Evolutionary conservation across 192 early-diverging fungal species (phyloP), one percentile per base, ranked within the genome.

Genomic region (Gaertneriomyces semiglobifer): DNA sequence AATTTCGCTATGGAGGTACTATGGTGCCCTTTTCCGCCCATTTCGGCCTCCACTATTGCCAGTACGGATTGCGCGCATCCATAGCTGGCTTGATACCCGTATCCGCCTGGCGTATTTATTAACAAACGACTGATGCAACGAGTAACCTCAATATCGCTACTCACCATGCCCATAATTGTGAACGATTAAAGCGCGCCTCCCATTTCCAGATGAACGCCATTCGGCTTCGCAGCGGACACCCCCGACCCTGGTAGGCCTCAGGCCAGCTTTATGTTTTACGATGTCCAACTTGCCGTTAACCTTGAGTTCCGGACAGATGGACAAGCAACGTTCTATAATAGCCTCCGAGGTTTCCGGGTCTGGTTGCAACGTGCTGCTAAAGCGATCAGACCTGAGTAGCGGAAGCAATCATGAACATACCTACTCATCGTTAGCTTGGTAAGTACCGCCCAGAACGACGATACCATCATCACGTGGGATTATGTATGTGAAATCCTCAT

Each of bases 391-490:
- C 9, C n/a, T 48, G n/a, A 66, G 11, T 16, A n/a, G 62, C 1
- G 42, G 14, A 7, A 64, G 25, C 46, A 5, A 51, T n/a, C 7
- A 10, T 33, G 52, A 2, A 41, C 19, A 58, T 5, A 18, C 47
- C 19, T 69, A 71, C 74, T 11, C 7, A 39, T 80, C 60, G 59
- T 65, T 46, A 11, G 65, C 63, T 46, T 83, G 74, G 67, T 83
- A 81, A 4, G 90, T 90, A 7, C 90, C 89, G 25, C 92, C 93
- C 0, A 93, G 64, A 44, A 92, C 75, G 40, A 92, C 90, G 44
- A 82, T 81, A 9, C 89, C 91, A 66, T 90, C 83, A 11, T 81
- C 79, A 11, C 92, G 80, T 4, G 92, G 93, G 59, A 95, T 95
- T n/a, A 93, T 82, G 73, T 95, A 95, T 45, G 86, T 83, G 47